phyloP scores from a whole-genome alignment of 495 filamentous ascomycete species.

The Aspergillus affinis region DNA sequence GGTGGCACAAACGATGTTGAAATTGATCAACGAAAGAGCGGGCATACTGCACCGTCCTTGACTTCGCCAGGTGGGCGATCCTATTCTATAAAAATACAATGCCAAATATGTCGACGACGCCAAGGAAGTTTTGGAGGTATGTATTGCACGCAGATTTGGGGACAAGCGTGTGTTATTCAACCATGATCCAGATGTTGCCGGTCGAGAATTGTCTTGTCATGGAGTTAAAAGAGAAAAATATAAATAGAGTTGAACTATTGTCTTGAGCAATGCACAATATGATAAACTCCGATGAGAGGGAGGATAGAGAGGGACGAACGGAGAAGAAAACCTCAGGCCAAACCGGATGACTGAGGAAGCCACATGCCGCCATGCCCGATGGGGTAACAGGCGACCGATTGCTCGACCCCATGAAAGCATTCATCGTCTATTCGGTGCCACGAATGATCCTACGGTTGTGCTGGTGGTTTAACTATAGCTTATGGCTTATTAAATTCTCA shows the following conservation, averaged over 20 bases:
- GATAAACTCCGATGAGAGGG: not conserved
- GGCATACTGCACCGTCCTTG: slow-evolving; percentile 59
- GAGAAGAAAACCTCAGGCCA: not conserved
- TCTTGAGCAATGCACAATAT: too few species aligned
- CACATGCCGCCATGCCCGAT: not conserved
- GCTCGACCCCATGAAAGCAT: too few species aligned
- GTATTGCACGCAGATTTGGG: not conserved
- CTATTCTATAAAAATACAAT: too few species aligned
- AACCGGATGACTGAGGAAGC: not conserved
- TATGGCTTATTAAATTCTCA: not conserved
- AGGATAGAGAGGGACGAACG: not conserved
- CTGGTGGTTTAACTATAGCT: not conserved
- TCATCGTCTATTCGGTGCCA: too few species aligned
- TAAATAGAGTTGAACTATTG: not conserved
- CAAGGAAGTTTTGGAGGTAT: not conserved
- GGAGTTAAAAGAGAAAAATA: slow-evolving; percentile 5
- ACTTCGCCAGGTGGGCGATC: not conserved
- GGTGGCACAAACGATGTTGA: slow-evolving; percentile 83
- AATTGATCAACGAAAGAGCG: slow-evolving; percentile 73
- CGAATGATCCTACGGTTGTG: too few species aligned
- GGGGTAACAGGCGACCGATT: not conserved
- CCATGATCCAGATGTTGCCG: slow-evolving; percentile 30
- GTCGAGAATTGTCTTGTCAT: slow-evolving; percentile 22
- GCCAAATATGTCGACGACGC: not conserved
- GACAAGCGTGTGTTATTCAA: slow-evolving; percentile 46